These are phyloP conservation scores for Tricholomella constricta DNA, from an alignment of 768 basidiomycete genomes.

Conservation along the genomic window DNA sequence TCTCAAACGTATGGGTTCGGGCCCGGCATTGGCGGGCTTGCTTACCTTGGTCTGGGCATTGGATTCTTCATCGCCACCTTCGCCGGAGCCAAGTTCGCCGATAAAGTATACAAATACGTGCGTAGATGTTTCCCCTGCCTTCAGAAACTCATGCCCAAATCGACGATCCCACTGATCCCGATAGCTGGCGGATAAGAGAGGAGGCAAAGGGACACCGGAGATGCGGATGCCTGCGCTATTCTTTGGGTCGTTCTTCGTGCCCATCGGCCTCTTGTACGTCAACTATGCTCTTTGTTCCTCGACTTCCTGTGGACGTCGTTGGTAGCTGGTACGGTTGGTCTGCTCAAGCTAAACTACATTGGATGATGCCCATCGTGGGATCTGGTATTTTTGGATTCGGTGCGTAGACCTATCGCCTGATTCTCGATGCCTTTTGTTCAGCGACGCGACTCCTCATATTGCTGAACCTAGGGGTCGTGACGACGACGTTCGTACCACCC, in stretches of 20 bases:
- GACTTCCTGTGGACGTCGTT: not conserved
- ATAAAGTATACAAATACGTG: constrained; percentile 51
- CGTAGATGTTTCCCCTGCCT: constrained; percentile 18
- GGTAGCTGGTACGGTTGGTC: constrained; percentile 82
- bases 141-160: too few species aligned
- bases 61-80: constrained; percentile 54
- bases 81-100: constrained; percentile 50
- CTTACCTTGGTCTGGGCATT: constrained; percentile 55
- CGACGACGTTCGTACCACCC: too few species aligned
- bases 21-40: constrained; percentile 52
- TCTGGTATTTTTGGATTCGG: constrained; percentile 64
- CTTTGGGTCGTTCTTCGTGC: constrained; percentile 69
- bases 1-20: constrained; percentile 50
- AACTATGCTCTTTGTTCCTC: too few species aligned
- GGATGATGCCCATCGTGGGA: constrained; percentile 77
- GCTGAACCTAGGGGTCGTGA: constrained; percentile 14
- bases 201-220: constrained; percentile 70
- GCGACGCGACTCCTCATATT: too few species aligned
- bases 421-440: too few species aligned
- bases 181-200: constrained; percentile 53
- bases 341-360: constrained; percentile 64
- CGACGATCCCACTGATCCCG: too few species aligned
- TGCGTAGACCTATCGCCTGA: constrained; percentile 14
- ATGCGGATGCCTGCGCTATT: constrained; percentile 74
- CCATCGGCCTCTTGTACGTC: constrained; percentile 67